phyloP scores from a whole-genome alignment of 2,329 filamentous ascomycete genomes.

The Colletotrichum nymphaeae region DNA sequence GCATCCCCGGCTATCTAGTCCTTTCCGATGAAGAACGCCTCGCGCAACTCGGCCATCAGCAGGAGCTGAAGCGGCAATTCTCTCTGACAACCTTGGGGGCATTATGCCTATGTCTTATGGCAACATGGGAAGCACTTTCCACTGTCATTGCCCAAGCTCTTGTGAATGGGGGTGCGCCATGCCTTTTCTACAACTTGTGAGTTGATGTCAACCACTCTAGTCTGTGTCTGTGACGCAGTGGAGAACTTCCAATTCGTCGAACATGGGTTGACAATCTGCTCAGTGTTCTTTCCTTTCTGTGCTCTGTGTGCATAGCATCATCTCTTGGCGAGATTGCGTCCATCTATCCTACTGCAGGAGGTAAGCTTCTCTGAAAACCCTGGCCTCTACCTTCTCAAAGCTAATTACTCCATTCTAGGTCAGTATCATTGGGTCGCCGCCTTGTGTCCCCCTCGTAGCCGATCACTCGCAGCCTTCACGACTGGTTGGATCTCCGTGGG shows the following conservation, averaged over 20 bases:
- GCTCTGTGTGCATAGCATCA: conserved; percentile 50
- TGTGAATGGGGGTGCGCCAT: conserved; percentile 56
- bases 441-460: conserved; percentile 47
- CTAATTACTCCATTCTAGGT: conserved; percentile 39
- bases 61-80: conserved; percentile 47
- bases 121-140: conserved; percentile 61
- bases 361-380: conserved; percentile 23
- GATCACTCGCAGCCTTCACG: conserved; percentile 51
- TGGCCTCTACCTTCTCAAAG: not conserved
- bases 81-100: conserved; percentile 56
- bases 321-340: conserved; percentile 54
- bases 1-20: not conserved
- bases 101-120: conserved; percentile 60
- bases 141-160: conserved; percentile 57
- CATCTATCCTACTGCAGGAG: conserved; percentile 48
- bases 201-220: not conserved
- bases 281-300: conserved; percentile 55
- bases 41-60: conserved; percentile 42
- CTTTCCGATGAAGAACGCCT: conserved; percentile 39
- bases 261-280: conserved; percentile 1
- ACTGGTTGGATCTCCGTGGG: conserved; percentile 58
- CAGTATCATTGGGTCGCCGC: conserved; percentile 59
- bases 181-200: conserved; percentile 57
- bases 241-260: too few relatives aligned
- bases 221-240: too few relatives aligned